phyloP scores from a whole-genome alignment of 306 rosid genomes.

The Ziziphus jujuba region DNA sequence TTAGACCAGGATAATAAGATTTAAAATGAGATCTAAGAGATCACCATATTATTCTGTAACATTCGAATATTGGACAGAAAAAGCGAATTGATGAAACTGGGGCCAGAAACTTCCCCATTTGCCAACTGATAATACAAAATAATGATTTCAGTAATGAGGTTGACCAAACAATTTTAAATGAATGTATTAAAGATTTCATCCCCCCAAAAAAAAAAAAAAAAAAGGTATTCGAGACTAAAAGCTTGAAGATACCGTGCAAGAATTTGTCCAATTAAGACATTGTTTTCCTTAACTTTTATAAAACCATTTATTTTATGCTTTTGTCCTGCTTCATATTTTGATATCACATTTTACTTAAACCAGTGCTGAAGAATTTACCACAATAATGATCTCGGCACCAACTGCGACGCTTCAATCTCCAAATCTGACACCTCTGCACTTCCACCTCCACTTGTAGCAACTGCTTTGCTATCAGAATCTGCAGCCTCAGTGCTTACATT shows the following conservation, averaged over 20 bases:
- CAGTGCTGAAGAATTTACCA: constrained; percentile 61
- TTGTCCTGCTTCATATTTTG: background rate
- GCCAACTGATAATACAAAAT: too few species aligned
- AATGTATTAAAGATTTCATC: too few species aligned
- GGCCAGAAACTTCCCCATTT: too few species aligned
- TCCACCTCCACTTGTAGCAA: constrained; percentile 70
- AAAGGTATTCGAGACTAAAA: background rate
- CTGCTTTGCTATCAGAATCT: constrained; percentile 56
- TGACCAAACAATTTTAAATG: too few species aligned
- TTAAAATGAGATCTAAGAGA: background rate
- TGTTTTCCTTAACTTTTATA: background rate
- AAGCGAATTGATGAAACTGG: too few species aligned
- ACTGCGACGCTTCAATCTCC: constrained; percentile 44
- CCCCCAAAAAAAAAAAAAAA: background rate
- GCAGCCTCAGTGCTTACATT: constrained; percentile 34
- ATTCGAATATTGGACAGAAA: background rate
- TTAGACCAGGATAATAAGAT: background rate
- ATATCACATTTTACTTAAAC: background rate
- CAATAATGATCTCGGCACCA: constrained; percentile 64
- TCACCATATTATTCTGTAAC: background rate
- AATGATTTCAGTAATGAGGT: too few species aligned
- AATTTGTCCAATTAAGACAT: background rate
- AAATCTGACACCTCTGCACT: constrained; percentile 49
- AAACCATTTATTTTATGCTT: background rate
- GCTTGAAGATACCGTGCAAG: background rate